Base-by-base conservation (phyloP, 805 yeast species). In the Kodamaea restingae region DNA sequence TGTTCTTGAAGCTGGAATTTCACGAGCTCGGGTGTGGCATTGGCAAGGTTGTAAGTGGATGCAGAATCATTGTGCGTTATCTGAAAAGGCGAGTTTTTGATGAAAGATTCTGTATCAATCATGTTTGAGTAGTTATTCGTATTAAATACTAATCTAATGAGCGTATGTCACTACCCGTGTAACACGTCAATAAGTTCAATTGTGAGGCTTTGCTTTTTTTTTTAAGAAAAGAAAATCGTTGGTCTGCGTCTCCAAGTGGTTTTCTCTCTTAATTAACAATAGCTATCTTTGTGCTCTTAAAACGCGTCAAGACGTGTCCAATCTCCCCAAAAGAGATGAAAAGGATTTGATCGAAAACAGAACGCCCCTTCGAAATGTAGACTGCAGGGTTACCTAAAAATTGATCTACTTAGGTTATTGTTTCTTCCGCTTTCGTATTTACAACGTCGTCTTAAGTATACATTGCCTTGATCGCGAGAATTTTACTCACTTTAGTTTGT, bases 1-100 rank as follows among this genome's bases (percentile, higher is more conserved):
- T 67, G 70, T 45, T 68, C 70, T 48, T 65, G 69, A 22, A 69
- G 58, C 50, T 67, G 71, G 40, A 67, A 68, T 48, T 67, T 67
- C 41, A 69, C 56, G 14, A 69, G 53, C 2, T 69, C 73, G 1
- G 69, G 64, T 1, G 73, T 67, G 5, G 72, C 67, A 41, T 67
- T 66, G 40, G 56, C 39, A 30, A 68, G 52, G 39, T 61, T 63
- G 47, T 61, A 67, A 25, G 49, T 43, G 12, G 50, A 34, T 24
- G 51, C 46, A 18, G 50, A 36, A 37, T 47, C 51, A 30, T 52
- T 57, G 42, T 58, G 60, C 8, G 60, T 49, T 21, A 50, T 47
- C 44, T 55, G 58, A 43, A 63, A 68, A 14, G 73, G 72, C 14
- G 71, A 63, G 44, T 47, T 58, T 44, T 57, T 65, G 42, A 51